Base-by-base conservation (phyloP, 495 filamentous ascomycete genomes). In the Podospora sp. region DNA sequence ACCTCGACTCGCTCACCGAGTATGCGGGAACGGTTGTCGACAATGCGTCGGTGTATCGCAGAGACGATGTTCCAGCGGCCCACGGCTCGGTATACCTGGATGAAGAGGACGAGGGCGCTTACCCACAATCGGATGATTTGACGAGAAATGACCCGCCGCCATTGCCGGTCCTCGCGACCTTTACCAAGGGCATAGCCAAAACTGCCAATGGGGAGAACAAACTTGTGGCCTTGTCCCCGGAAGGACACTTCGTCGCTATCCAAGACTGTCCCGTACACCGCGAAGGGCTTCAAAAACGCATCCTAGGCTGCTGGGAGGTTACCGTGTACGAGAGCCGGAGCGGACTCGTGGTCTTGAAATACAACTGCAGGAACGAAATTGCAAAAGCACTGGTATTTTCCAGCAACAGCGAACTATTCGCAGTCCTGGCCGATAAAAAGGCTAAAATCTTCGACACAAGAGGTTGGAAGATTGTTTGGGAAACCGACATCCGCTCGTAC, bases 211-310 rank as follows among this genome's bases (percentile, higher is more conserved):
- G 52, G 14, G 9, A 26, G n/a, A 22, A 9, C 52, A 55, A 22
- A n/a, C 20, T 55, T n/a, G 52, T 55, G 21, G 25, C 52, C 7
- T 26, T 55, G 16, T 53, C 50, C n/a, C 20, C 52, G 16, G 52
- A 55, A 6, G 52, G 52, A n/a, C 22, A 2, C 8, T 55, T 55
- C 20, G 14, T 55, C 16, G 25, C 52, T 14, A 55, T 55, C n/a
- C 52, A 55, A n/a, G 52, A 55, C 52, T 55, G 52, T 26, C 20
- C 52, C 6, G 14, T 55, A 7, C 22, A 55, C 52, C 52, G 52
- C 21, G 20, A 22, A 55, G 52, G 52, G 3, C 2, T 55, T n/a
- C 52, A 26, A 7, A 26, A 6, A 6, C 52, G n/a, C 24, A 3
- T 55, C 14, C 20, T 20, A 2, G 52, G 6, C 1, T 55, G 52